Percentiles rank a stretch among this genome's conserved stretches.
Conservation (phyloP, 1,139 yeast genomes). For the Suhomyces bokatorum region DNA sequence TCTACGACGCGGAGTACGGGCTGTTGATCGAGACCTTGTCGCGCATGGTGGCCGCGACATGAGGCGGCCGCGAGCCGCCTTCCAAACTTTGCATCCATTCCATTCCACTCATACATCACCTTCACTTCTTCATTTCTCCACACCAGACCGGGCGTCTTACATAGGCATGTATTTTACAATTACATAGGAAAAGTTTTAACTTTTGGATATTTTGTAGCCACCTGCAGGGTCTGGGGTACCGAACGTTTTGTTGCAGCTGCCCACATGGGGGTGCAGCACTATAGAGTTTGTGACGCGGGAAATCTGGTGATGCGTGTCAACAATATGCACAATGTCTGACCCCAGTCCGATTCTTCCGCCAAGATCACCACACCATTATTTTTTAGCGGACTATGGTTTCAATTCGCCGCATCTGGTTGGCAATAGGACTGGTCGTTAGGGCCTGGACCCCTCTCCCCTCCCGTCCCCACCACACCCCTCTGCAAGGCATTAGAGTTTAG, state of each 20-base stretch:
- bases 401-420: no score
- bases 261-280: neutral
- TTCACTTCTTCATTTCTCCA: neutral
- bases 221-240: neutral
- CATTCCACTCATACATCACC: no score
- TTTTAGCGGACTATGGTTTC: no score
- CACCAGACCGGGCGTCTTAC: neutral
- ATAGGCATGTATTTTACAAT: neutral
- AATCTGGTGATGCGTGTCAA: neutral
- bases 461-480: no score
- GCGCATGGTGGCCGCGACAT: slow-evolving; percentile 1
- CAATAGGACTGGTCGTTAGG: no score
- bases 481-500: no score
- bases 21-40: slow-evolving; percentile 7
- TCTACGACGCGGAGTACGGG: slow-evolving; percentile 8
- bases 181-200: no score
- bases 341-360: neutral
- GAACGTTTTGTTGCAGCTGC: neutral
- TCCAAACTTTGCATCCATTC: no score
- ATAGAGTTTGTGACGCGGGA: neutral
- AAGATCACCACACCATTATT: neutral
- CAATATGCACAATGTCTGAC: neutral
- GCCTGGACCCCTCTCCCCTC: no score
- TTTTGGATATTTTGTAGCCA: no score
- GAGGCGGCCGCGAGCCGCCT: neutral